Evolutionary conservation across 768 basidiomycete genomes (phyloP).

Genomic region (Pleurotus platypus): DNA sequence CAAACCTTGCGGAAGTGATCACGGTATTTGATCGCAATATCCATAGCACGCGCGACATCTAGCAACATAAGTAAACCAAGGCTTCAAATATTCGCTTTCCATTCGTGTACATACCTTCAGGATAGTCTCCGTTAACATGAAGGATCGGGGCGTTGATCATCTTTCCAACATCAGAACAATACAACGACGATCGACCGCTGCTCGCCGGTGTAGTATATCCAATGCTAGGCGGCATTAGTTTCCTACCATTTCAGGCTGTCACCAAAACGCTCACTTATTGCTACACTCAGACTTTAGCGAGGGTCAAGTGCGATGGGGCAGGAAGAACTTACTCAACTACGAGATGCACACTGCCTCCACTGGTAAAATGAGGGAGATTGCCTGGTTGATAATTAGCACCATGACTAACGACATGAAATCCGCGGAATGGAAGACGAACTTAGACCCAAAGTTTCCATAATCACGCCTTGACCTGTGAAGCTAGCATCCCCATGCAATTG

Average conservation of each 20-base stretch:
- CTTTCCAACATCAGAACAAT: slow-evolving; percentile 86
- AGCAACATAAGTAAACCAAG: not conserved
- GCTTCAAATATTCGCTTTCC: not conserved
- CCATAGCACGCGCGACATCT: slow-evolving; percentile 85
- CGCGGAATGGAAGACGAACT: slow-evolving; percentile 40
- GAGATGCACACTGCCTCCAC: slow-evolving; percentile 85
- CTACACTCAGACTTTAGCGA: slow-evolving; percentile 22
- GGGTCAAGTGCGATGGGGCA: not conserved
- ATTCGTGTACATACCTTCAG: slow-evolving; percentile 53
- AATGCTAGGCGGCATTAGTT: slow-evolving; percentile 44
- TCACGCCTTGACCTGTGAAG: slow-evolving; percentile 86
- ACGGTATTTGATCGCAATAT: slow-evolving; percentile 85
- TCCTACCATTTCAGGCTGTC: too few relatives aligned
- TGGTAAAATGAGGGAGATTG: slow-evolving; percentile 87
- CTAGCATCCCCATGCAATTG: slow-evolving; percentile 92
- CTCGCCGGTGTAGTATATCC: slow-evolving; percentile 91
- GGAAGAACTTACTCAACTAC: slow-evolving; percentile 74
- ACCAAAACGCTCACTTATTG: slow-evolving; percentile 46
- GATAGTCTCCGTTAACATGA: slow-evolving; percentile 90
- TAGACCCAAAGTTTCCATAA: slow-evolving; percentile 84
- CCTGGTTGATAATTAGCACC: slow-evolving; percentile 32
- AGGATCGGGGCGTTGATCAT: slow-evolving; percentile 87
- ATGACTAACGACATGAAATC: slow-evolving; percentile 1
- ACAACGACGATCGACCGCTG: slow-evolving; percentile 77
- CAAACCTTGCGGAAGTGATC: slow-evolving; percentile 77